phyloP scores from a whole-genome alignment of 345 rosid species.

The Linum lewisii region DNA sequence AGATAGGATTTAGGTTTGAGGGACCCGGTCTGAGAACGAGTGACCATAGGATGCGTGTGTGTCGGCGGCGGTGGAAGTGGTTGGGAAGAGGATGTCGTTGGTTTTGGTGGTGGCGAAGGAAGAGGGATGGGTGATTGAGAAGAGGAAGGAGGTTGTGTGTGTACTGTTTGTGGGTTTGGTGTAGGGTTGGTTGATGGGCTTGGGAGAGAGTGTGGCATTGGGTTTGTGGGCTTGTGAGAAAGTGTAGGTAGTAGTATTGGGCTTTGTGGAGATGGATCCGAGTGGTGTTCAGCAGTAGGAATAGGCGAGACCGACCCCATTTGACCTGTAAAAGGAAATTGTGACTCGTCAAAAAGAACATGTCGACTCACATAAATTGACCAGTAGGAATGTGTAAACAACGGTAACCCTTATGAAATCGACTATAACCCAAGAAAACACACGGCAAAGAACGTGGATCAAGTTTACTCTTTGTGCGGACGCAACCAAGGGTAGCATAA shows the following conservation, averaged over 20 bases:
- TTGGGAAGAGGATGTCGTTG: conserved; percentile 8
- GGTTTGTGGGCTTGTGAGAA: too few relatives aligned
- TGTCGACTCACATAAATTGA: conserved; percentile 2
- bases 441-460: neutral
- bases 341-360: conserved; percentile 11
- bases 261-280: too few relatives aligned
- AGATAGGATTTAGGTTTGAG: conserved; percentile 8
- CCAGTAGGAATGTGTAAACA: neutral
- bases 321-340: conserved; percentile 6
- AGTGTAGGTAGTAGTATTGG: too few relatives aligned
- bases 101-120: conserved; percentile 9
- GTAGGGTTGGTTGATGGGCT: too few relatives aligned
- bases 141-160: neutral
- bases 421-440: neutral
- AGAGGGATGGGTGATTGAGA: too few relatives aligned
- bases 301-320: too few relatives aligned
- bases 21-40: conserved; percentile 8
- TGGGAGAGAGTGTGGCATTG: too few relatives aligned
- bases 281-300: neutral
- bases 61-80: conserved; percentile 9
- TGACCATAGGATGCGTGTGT: conserved; percentile 5
- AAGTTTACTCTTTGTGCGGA: neutral
- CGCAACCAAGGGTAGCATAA: neutral
- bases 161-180: neutral
- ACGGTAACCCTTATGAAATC: neutral